These are phyloP conservation scores for Crithidia bombi DNA, from an alignment of 208 protist genomes.

Conservation along the genomic window DNA sequence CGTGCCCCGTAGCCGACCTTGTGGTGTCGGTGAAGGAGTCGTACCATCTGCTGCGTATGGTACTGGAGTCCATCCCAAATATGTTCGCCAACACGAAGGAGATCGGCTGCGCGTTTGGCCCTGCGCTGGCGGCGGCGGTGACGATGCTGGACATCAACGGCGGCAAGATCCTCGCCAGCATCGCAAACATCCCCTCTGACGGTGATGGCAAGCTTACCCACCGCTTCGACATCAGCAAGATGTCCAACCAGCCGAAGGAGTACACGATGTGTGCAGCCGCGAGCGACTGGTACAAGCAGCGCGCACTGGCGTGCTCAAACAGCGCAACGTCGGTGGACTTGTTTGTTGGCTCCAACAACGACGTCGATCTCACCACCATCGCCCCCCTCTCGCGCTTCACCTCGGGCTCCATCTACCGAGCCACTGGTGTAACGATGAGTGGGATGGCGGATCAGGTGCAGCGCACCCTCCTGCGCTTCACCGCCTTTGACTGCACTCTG, in stretches of 20 bases:
- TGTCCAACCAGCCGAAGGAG: constrained; percentile 84
- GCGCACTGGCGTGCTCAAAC: constrained; percentile 91
- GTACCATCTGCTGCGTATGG: constrained; percentile 63
- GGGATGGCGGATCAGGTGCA: constrained; percentile 72
- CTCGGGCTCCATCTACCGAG: constrained; percentile 73
- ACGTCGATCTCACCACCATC: constrained; percentile 93
- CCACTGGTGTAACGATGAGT: constrained; percentile 56
- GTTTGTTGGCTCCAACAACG: constrained; percentile 66
- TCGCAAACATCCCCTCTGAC: constrained; percentile 84
- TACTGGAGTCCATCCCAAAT: constrained; percentile 75
- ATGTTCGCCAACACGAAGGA: constrained; percentile 77
- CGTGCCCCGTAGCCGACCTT: constrained; percentile 69
- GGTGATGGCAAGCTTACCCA: constrained; percentile 87
- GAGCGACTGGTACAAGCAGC: constrained; percentile 96
- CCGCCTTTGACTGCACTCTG: constrained; percentile 96
- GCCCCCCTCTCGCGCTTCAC: constrained; percentile 84
- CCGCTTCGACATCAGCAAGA: constrained; percentile 83
- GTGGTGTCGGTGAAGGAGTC: constrained; percentile 82
- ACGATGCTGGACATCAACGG: constrained; percentile 88
- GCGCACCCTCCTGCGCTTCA: constrained; percentile 85
- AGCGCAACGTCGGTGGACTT: constrained; percentile 95
- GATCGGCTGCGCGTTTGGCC: constrained; percentile 90
- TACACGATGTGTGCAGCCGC: constrained; percentile 88
- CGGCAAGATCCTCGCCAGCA: constrained; percentile 94
- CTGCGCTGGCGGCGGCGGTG: constrained; percentile 91